These are phyloP conservation scores for Parathielavia hyrcaniae DNA, from an alignment of 495 filamentous ascomycete species.

Conservation along the genomic window DNA sequence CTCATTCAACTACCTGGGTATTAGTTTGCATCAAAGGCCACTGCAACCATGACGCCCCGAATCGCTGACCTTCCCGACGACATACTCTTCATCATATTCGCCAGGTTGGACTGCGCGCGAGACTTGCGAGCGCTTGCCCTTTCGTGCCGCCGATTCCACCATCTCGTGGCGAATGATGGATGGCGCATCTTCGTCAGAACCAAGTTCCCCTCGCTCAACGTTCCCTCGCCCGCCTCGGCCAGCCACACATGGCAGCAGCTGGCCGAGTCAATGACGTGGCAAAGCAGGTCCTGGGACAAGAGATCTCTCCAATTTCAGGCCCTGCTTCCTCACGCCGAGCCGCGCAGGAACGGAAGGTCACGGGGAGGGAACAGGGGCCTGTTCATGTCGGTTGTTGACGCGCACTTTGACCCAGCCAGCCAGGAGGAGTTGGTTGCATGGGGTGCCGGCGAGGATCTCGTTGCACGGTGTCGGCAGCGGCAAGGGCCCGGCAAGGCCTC, in stretches of 20 bases:
- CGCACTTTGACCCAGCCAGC: conserved; percentile 26
- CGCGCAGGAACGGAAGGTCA: conserved; percentile 2
- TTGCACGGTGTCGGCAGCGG: conserved; percentile 31
- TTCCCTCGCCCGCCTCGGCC: conserved; percentile 18
- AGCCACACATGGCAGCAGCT: conserved; percentile 32
- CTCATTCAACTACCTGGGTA: too few species aligned
- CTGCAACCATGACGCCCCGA: neutral
- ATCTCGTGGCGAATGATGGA: conserved; percentile 30
- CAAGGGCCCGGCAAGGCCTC: conserved; percentile 12
- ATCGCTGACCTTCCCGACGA: conserved; percentile 34
- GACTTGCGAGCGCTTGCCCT: conserved; percentile 33
- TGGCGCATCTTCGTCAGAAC: conserved; percentile 41
- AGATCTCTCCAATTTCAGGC: conserved; percentile 32
- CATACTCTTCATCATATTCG: conserved; percentile 36
- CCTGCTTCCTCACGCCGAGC: conserved; percentile 8
- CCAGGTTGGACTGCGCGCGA: conserved; percentile 35
- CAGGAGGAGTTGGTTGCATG: conserved; percentile 40
- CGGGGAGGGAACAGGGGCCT: conserved; percentile 9
- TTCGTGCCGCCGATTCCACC: conserved; percentile 29
- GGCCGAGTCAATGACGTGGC: conserved; percentile 37
- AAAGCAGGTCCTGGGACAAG: conserved; percentile 42
- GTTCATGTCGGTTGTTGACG: conserved; percentile 40
- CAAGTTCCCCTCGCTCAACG: conserved; percentile 33
- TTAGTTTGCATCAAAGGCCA: neutral
- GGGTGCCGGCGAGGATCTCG: conserved; percentile 43